Percentiles rank a stretch among this genome's conserved stretches.
Evolutionary conservation across 208 protist genomes (phyloP).

Genomic region (Trypanosoma congolense): DNA sequence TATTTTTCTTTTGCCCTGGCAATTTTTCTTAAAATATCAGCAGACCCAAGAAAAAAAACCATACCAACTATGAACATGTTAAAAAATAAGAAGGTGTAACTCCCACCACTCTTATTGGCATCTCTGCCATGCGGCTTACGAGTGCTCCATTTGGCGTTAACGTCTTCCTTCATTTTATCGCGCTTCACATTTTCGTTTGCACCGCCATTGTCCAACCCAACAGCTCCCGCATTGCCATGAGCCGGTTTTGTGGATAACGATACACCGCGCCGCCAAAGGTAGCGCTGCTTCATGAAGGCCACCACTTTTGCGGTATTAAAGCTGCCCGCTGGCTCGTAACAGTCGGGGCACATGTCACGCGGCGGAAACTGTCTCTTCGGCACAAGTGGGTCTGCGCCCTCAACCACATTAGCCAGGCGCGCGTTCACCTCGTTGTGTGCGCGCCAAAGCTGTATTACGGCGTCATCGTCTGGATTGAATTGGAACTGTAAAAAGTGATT

Average conservation of each 20-base stretch:
- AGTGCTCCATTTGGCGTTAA: too few species aligned
- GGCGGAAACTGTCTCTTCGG: constrained; percentile 55
- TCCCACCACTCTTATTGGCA: too few species aligned
- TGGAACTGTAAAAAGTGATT: constrained; percentile 49
- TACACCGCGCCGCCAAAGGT: constrained; percentile 26
- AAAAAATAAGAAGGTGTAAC: too few species aligned
- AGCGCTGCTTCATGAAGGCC: constrained; percentile 18
- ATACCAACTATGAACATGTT: too few species aligned
- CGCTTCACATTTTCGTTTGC: too few species aligned
- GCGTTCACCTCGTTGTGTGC: constrained; percentile 70
- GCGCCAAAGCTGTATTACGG: constrained; percentile 57
- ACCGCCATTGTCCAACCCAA: too few species aligned
- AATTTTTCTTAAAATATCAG: too few species aligned
- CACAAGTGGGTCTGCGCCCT: constrained; percentile 44
- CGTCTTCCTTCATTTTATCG: too few species aligned
- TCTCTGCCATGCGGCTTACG: too few species aligned
- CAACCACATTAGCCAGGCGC: constrained; percentile 23
- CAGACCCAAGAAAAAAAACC: too few species aligned
- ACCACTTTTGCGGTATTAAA: constrained; percentile 6
- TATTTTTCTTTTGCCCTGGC: too few species aligned
- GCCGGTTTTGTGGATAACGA: not conserved
- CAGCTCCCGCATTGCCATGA: too few species aligned
- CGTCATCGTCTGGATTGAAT: constrained; percentile 21
- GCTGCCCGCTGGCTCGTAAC: constrained; percentile 14
- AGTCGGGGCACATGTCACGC: constrained; percentile 24